Base-by-base conservation (phyloP, 768 basidiomycete species). In the Coprinellus aureogranulatus region DNA sequence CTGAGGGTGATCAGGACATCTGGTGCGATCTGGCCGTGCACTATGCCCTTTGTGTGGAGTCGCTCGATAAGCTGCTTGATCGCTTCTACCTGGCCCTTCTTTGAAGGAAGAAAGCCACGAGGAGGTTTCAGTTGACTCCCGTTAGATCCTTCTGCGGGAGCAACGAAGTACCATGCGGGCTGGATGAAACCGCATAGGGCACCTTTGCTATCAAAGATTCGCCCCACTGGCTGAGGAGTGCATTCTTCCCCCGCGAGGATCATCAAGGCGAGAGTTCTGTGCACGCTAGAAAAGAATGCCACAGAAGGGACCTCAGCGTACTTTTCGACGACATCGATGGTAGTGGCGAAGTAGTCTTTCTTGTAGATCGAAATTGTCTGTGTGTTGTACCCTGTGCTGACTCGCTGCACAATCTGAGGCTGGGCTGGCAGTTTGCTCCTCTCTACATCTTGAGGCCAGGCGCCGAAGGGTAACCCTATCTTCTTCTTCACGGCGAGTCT, bases 1-100 rank as follows among this genome's bases (percentile, higher is more conserved):
- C 23, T n/a, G 41, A 54, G 46, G 34, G 62, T 28, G 40, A 67
- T 40, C 27, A 65, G 64, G 54, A 62, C 65, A 20, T 59, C 53
- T 1, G 64, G 58, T 48, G 67, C 67, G 39, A 66, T 46, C 51
- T 64, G 62, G 28, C 66, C 65, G 34, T 66, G 65, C 31, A 66
- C 61, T 54, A 66, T 63, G 48, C 60, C 61, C 41, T 58, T 61
- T 30, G 52, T 23, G 47, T 67, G 66, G 22, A 67, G 55, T 11
- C 47, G 47, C 5, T 3, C 8, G 26, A 48, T 25, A 28, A 48
- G 47, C 16, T 48, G n/a, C 26, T 23, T 25, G 4, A 48, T 20
- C 2, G 23, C 26, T 10, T 3, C 25, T 14, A 48, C 25, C 11
- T 28, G 47, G 1, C 27, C 47, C 23, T 44, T 45, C 10, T 11